Base-by-base conservation (phyloP, 2,329 filamentous ascomycete genomes). In the Dactylellina leptospora region DNA sequence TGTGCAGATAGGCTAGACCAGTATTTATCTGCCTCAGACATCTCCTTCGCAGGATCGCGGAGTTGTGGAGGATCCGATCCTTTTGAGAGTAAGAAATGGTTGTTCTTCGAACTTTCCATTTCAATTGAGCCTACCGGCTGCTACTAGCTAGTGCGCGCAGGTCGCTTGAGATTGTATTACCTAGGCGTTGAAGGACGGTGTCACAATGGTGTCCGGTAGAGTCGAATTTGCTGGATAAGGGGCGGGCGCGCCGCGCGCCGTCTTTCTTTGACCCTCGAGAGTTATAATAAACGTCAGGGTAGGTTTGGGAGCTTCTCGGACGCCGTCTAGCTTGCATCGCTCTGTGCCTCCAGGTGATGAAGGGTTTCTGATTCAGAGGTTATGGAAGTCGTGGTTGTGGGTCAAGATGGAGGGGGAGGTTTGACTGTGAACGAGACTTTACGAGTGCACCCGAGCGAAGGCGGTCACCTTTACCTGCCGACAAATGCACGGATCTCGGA, bases 281-380 rank as follows among this genome's bases (percentile, higher is more conserved):
- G 28, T 18, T 60, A 58, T 30, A 38, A 51, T 51, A 33, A 40
- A 25, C 48, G 68, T 59, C 27, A 53, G 66, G 51, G 58, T 38
- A 23, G 45, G 51, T 53, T 61, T 45, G 45, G 55, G 53, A 55
- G 18, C 45, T 54, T 40, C 45, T 72, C 33, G 54, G 68, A 30
- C 68, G 68, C 53, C 68, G 59, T 60, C 59, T 72, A 33, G 68
- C 64, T 64, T 72, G 68, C 68, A 72, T 72, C 56, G 68, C 68
- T 72, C 40, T 64, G 18, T 70, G 55, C 40, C 50, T 10, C 13
- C 20, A 22, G 42, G 44, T 42, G 22, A 11, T 28, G 51, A 10
- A 9, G 53, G 23, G 3, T 20, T 38, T 16, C 9, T 9, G 16
- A 28, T 40, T n/a, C 13, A 25, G 20, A 18, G n/a, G n/a, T n/a